Base-by-base conservation (phyloP, 495 filamentous ascomycete species). In the Neohortaea acidophila region DNA sequence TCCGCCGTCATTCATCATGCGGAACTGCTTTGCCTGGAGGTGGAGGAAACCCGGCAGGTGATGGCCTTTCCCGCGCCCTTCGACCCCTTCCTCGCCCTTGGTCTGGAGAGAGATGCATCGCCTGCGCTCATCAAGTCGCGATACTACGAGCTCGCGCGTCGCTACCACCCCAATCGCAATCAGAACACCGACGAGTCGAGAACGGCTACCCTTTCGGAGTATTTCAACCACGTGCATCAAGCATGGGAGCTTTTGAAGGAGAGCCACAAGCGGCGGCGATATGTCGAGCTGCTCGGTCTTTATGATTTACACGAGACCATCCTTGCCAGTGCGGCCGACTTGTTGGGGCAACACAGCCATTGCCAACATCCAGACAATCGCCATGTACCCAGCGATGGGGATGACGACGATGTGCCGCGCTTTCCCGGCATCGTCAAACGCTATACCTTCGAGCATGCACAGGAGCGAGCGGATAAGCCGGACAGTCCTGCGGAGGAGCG, bases 161-260 rank as follows among this genome's bases (percentile, higher is more conserved):
- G 28, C 12, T 49, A 49, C 33, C 46, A 49, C 20, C 46, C 46
- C 13, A 49, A 49, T 21, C 36, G 46, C 25, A 38, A 41, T 21
- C 46, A 49, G 37, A 36, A 36, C 2, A 28, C 33, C 13, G 45
- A 34, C n/a, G 45, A 39, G 10, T 33, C 45, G 26, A n/a, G n/a
- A n/a, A 43, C 38, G 11, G 34, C 33, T 12, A 30, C 40, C 10
- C 35, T 48, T 2, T 33, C 40, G 10, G 45, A 39, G 7, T 36
- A 40, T 7, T 49, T 49, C 29, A 26, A 45, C 18, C 13, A 21
- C 11, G 28, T 49, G 11, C 46, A 45, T 21, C 35, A 41, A 14
- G 46, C 46, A 10, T 49, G 35, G 33, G 26, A 41, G 22, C 25
- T 31, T 17, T 17, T 49, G 1, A 12, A 5, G 8, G 37, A 44